phyloP scores from a whole-genome alignment of 1,284 basidiomycete species.

The Tetrapyrgos nigripes region DNA sequence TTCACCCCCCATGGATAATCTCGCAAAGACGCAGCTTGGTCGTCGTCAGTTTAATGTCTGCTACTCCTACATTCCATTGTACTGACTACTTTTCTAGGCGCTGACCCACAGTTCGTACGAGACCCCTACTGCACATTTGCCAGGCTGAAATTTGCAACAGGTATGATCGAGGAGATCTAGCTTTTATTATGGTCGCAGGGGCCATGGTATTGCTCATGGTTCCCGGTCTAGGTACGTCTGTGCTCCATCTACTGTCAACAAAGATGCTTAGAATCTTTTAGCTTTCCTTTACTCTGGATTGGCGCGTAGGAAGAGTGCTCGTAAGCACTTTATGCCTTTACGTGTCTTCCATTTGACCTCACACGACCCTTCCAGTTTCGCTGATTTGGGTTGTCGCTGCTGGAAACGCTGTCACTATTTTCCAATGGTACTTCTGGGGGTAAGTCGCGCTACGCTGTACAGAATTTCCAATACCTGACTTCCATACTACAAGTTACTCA shows the following conservation, averaged over 20 bases:
- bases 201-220: conserved; percentile 86
- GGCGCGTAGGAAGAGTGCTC: conserved; percentile 58
- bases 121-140: not conserved
- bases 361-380: conserved; percentile 45
- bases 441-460: not conserved
- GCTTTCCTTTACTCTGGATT: conserved; percentile 91
- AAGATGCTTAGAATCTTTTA: conserved; percentile 28
- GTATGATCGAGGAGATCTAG: conserved; percentile 76
- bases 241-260: conserved; percentile 1
- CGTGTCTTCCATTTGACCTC: not conserved
- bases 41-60: not conserved
- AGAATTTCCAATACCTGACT: not conserved
- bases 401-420: conserved; percentile 80
- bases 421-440: conserved; percentile 92
- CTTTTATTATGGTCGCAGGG: conserved; percentile 80
- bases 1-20: not conserved
- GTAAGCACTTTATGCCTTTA: conserved; percentile 14
- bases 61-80: not conserved
- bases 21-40: not conserved
- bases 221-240: conserved; percentile 66
- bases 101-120: not conserved
- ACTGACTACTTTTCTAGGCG: not conserved
- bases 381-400: conserved; percentile 75
- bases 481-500: conserved; percentile 52
- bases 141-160: conserved; percentile 26